Base-by-base conservation (phyloP, 2,329 filamentous ascomycete species). In the Hypocrella siamensis region DNA sequence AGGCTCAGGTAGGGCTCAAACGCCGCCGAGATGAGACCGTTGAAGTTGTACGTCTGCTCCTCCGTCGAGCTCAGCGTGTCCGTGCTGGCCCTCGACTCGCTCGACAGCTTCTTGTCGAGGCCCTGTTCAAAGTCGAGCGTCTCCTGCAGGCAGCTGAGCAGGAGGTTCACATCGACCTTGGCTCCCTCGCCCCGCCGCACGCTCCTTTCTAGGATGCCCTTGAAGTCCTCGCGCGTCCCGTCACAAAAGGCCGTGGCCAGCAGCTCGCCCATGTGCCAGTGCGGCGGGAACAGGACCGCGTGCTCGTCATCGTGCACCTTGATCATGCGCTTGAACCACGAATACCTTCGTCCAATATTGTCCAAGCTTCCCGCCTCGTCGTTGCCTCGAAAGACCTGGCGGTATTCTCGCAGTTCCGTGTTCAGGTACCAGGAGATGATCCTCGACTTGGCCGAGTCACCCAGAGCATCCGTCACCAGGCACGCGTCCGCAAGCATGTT, bases 371-470 rank as follows among this genome's bases (percentile, higher is more conserved):
- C 90, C 5, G 90, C 90, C 60, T 98, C 90, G 50, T 98, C 90
- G 46, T 90, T 96, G 24, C 88, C 88, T 26, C 86, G 72, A 55
- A 98, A 98, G 1, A 98, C 83, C 48, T 93, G 84, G 32, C 90
- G 72, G 51, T 98, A 98, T 58, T 98, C 90, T 31, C 90, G 73
- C 42, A 98, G 62, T 58, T 94, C 83, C 3, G 90, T 94, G 51
- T 98, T 98, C 58, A 93, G 85, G 52, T 98, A 98, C 90, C 90
- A 98, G 9, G 81, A 90, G 48, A 93, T 70, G 25, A 98, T 61
- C 29, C 90, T 67, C 6, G 76, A 69, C 43, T 81, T 74, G 17
- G 90, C 90, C 47, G 78, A 74, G 26, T 96, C 88, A 1, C 90
- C 90, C 15, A 98, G 63, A 10, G 90, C 84, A 59, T 98, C 90